Conservation (phyloP, 768 basidiomycete genomes). For the Sporobolomyces phaffii region DNA sequence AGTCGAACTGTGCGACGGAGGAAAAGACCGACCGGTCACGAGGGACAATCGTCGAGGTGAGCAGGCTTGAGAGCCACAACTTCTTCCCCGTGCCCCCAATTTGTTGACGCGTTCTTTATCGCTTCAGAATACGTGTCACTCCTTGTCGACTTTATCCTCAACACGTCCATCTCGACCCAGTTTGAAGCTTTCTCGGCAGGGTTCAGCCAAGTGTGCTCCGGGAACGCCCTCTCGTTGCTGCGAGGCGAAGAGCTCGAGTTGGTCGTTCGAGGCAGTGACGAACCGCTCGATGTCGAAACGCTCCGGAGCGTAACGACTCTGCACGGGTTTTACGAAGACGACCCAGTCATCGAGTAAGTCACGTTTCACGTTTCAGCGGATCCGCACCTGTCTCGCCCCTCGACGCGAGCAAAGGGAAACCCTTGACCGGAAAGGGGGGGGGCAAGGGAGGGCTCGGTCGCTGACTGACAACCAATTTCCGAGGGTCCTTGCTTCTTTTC, state of each 20-base stretch:
- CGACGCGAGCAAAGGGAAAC: too few relatives aligned
- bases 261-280: slow-evolving; percentile 38
- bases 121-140: slow-evolving; percentile 25
- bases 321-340: slow-evolving; percentile 33
- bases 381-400: too few relatives aligned
- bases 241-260: slow-evolving; percentile 42
- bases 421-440: neutral
- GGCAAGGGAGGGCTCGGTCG: too few relatives aligned
- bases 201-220: slow-evolving; percentile 29
- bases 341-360: slow-evolving; percentile 33
- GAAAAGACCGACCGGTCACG: slow-evolving; percentile 60
- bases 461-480: too few relatives aligned
- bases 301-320: slow-evolving; percentile 32
- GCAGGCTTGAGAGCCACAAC: too few relatives aligned
- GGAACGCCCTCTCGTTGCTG: slow-evolving; percentile 41
- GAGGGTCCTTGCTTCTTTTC: too few relatives aligned
- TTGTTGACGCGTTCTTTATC: neutral
- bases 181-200: slow-evolving; percentile 39
- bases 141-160: slow-evolving; percentile 33
- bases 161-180: slow-evolving; percentile 31
- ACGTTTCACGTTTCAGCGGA: neutral
- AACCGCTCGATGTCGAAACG: slow-evolving; percentile 38
- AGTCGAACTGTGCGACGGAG: slow-evolving; percentile 61
- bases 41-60: slow-evolving; percentile 65
- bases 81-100: neutral